These are phyloP conservation scores for Aspergillus ellipticus DNA, from an alignment of 495 filamentous ascomycete species.

Conservation along the genomic window DNA sequence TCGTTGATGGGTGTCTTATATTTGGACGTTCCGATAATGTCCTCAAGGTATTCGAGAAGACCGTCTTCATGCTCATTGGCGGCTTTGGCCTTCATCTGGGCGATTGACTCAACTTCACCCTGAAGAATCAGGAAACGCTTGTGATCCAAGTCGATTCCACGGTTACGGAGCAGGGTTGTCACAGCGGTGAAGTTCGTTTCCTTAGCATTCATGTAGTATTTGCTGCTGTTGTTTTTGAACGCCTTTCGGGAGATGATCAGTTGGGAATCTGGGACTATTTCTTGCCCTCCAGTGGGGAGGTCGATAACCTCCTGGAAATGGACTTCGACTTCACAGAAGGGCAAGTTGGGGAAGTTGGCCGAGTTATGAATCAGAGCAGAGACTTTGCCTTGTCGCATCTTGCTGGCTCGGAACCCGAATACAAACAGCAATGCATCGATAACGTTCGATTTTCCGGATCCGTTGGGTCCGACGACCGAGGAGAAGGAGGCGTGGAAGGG, in stretches of 20 bases:
- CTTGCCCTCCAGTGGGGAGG: conserved; percentile 64
- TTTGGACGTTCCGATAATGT: conserved; percentile 97
- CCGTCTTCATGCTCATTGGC: conserved; percentile 93
- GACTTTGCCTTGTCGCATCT: conserved; percentile 98
- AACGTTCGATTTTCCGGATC: conserved; percentile 97
- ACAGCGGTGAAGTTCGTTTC: conserved; percentile 89
- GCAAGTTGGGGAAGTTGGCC: conserved; percentile 75
- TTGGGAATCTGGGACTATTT: conserved; percentile 75
- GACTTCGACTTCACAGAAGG: conserved; percentile 91
- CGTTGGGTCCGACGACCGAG: conserved; percentile 97
- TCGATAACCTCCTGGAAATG: conserved; percentile 95
- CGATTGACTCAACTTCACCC: conserved; percentile 97
- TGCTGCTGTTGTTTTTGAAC: conserved; percentile 97
- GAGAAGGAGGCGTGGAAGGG: conserved; percentile 97
- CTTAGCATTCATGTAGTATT: conserved; percentile 90
- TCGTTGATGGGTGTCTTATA: conserved; percentile 98
- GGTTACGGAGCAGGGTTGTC: conserved; percentile 79
- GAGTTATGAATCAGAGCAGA: conserved; percentile 97
- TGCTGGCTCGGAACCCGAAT: conserved; percentile 96
- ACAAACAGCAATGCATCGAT: conserved; percentile 98
- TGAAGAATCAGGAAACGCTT: conserved; percentile 97
- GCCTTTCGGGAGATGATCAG: conserved; percentile 86
- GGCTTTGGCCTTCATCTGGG: conserved; percentile 98
- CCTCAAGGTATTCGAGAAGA: conserved; percentile 92
- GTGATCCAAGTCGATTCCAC: conserved; percentile 93